Base-by-base conservation (phyloP, 2,329 filamentous ascomycete species). In the Byssothecium circinans region DNA sequence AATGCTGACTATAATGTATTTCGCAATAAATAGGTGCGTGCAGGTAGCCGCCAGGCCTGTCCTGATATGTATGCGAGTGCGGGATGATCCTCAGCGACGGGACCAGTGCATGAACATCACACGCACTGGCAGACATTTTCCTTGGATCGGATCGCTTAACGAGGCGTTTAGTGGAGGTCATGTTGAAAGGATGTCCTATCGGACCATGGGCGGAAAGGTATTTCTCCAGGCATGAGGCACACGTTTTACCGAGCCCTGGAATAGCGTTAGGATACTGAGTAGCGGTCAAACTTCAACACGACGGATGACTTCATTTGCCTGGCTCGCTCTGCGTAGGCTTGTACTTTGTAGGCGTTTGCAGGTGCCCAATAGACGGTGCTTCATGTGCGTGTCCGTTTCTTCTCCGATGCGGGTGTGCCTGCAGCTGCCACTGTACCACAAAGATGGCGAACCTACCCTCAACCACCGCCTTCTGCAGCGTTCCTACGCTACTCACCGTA, bases 21-120 rank as follows among this genome's bases (percentile, higher is more conserved):
- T 32, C 14, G 29, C 29, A 32, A 32, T 32, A n/a, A 14, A 7
- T 32, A 4, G 6, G 10, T 12, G 14, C 14, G 10, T 32, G 12
- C 6, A 25, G 23, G 29, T 32, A 32, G 29, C 29, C 29, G 29
- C 7, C 29, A 32, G 6, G 29, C 34, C n/a, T n/a, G 42, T 33
- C 35, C n/a, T 8, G 8, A 17, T 35, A 32, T 38, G 7, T 32
- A 32, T 52, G 50, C 50, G 47, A 44, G 47, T 47, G 50, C 50
- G 50, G 49, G 49, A 50, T 43, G 49, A 55, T 55, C 15, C 44
- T 33, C 23, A 29, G n/a, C 25, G 37, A 23, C 45, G 45, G 45
- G 33, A 36, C 33, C 23, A 27, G 22, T 48, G 45, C 45, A 48
- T 48, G 39, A 41, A 38, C 29, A 32, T 32, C 29, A 32, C 29